Evolutionary conservation across 768 basidiomycete species (phyloP), one percentile per base, ranked within the genome.

Genomic region (Amanita rimosa): DNA sequence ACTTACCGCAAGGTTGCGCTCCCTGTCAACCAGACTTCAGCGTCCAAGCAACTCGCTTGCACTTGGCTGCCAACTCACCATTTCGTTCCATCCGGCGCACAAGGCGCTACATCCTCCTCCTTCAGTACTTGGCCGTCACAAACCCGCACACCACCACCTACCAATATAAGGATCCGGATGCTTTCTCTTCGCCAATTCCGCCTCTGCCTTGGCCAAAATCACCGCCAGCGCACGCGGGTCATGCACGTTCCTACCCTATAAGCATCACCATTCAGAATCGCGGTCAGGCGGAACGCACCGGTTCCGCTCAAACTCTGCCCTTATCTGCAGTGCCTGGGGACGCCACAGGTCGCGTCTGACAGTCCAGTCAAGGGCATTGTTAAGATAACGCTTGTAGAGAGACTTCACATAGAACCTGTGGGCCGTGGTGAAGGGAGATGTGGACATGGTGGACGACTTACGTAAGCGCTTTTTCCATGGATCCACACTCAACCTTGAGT

Each of bases 91-190:
- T 86, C 91, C 41, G 91, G 90, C 63, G 81, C 85, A 35, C 75
- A 59, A 41, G 93, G 76, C 51, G 84, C 94, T 97, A 53, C 35
- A 29, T 39, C 29, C 36, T 39, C 29, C 36, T 35, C 45, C 11
- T 49, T 49, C 19, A 47, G 31, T n/a, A 27, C 8, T n/a, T 3
- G 10, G 26, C 7, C 46, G 27, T 41, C 22, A 22, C 42, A n/a
- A n/a, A 41, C 45, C 44, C 9, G 49, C 34, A 46, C 14, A 13
- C 19, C 22, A 13, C 19, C 22, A 81, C 92, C 69, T 65, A 97
- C 94, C 67, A 62, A 87, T 84, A 65, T 92, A 93, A 35, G 95
- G 94, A 65, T 97, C 95, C 19, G 93, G 94, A 62, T 98, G 95
- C 48, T 69, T 70, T 58, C 65, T 75, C 26, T 63, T 65, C 2